A percentile compares a stretch with the other conserved stretches of the same genome.
These are phyloP conservation scores for Diaporthe velutina DNA, from an alignment of 2,329 filamentous ascomycete genomes.

Conservation along the genomic window DNA sequence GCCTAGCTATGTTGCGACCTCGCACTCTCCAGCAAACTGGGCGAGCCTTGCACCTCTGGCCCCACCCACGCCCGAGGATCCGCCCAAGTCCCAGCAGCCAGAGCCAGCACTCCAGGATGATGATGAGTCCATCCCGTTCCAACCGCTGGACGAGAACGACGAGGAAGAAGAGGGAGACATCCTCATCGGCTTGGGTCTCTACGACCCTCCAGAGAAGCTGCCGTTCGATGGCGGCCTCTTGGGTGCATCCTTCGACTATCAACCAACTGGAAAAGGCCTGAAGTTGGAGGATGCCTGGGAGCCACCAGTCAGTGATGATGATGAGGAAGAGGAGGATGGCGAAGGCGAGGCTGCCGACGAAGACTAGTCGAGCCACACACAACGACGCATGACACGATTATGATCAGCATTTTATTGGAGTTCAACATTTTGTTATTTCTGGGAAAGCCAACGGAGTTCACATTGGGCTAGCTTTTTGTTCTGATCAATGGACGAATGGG, in stretches of 20 bases:
- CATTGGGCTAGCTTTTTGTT: conserved; percentile 9
- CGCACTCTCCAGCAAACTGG: conserved; percentile 37
- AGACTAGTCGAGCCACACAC: conserved; percentile 6
- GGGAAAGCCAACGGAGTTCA: conserved; percentile 35
- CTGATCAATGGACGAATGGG: conserved; percentile 15
- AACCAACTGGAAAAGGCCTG: conserved; percentile 75
- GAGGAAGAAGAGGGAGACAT: conserved; percentile 73
- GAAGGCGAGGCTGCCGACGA: conserved; percentile 49
- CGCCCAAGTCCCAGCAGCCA: conserved; percentile 64
- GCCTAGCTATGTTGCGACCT: conserved; percentile 39
- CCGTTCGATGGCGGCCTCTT: conserved; percentile 57
- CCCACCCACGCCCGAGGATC: conserved; percentile 72
- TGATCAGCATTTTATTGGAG: conserved; percentile 41
- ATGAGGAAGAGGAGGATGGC: conserved; percentile 60
- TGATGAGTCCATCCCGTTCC: conserved; percentile 64
- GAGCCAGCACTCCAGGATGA: conserved; percentile 61
- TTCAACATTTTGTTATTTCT: neutral
- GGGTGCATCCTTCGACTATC: conserved; percentile 60
- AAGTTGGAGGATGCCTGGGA: conserved; percentile 87
- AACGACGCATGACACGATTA: conserved; percentile 36
- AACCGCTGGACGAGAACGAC: conserved; percentile 63
- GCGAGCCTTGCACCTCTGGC: conserved; percentile 43
- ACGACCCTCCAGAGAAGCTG: conserved; percentile 76
- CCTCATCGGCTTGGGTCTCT: conserved; percentile 85
- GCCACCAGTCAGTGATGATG: conserved; percentile 73